phyloP scores from a whole-genome alignment of 306 rosid species.

The Gleditsia sinensis region DNA sequence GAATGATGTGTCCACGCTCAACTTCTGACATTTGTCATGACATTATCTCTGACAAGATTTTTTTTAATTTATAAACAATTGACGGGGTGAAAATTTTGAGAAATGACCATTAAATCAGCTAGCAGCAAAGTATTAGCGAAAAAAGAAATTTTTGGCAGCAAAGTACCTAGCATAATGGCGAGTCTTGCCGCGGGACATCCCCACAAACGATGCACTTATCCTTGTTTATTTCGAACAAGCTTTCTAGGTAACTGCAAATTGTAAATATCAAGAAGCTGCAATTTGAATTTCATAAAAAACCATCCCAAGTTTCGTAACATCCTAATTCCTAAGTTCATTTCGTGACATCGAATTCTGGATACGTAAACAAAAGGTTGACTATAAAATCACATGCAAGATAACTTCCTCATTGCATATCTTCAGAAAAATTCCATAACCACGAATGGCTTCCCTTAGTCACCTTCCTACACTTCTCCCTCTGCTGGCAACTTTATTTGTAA shows the following conservation, averaged over 20 bases:
- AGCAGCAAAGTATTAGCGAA: too few relatives aligned
- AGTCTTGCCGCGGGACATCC: background rate
- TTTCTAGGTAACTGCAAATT: background rate
- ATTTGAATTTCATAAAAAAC: background rate
- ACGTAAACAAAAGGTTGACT: background rate
- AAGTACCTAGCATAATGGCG: background rate
- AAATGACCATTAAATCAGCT: too few relatives aligned
- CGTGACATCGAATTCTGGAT: too few relatives aligned
- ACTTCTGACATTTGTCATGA: too few relatives aligned
- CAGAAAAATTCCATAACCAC: constrained; percentile 17
- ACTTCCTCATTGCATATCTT: background rate
- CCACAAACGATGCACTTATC: background rate
- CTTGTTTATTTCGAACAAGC: background rate
- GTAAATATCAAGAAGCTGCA: background rate
- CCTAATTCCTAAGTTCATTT: too few relatives aligned
- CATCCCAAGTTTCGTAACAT: background rate
- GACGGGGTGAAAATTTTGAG: too few relatives aligned
- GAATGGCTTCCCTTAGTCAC: constrained; percentile 42
- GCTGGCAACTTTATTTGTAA: background rate
- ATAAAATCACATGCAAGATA: background rate
- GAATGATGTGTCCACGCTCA: too few relatives aligned
- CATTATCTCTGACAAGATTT: too few relatives aligned
- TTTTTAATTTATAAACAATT: too few relatives aligned
- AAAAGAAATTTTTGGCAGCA: too few relatives aligned
- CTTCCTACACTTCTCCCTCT: constrained; percentile 32